Evolutionary conservation across 441 rosid species (phyloP).

Genomic region (Erysimum cheiri): DNA sequence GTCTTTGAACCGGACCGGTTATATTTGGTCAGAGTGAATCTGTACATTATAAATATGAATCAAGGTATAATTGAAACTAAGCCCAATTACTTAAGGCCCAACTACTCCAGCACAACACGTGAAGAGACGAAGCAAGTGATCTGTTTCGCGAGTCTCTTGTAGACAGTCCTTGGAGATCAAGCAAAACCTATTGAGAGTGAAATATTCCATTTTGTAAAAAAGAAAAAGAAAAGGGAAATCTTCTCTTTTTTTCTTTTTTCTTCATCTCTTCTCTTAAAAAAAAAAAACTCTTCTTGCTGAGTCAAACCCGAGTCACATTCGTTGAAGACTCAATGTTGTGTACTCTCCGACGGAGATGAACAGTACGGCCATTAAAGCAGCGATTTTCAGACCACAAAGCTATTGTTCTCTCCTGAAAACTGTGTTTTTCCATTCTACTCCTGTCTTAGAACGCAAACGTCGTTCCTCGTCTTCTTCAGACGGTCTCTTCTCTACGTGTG

Average conservation of each 20-base stretch:
- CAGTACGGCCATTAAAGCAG: slow-evolving; percentile 45
- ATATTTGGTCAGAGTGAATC: not conserved
- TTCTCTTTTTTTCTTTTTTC: not conserved
- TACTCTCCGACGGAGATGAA: slow-evolving; percentile 47
- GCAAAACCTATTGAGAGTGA: slow-evolving; percentile 2
- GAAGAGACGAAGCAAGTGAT: not conserved
- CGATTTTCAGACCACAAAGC: slow-evolving; percentile 48
- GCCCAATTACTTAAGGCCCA: slow-evolving; percentile 4
- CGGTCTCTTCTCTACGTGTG: slow-evolving; percentile 36
- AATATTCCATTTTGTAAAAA: slow-evolving; percentile 19
- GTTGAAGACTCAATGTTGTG: slow-evolving; percentile 21
- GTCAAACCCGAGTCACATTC: not conserved
- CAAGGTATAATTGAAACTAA: not conserved
- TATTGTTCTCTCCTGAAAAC: slow-evolving; percentile 45
- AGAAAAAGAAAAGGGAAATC: not conserved
- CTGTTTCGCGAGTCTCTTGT: not conserved
- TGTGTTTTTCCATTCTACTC: slow-evolving; percentile 72
- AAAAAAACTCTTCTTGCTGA: not conserved
- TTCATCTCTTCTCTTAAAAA: not conserved
- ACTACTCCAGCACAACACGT: not conserved
- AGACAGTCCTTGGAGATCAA: slow-evolving; percentile 26
- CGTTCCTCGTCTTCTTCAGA: slow-evolving; percentile 57
- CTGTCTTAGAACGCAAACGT: slow-evolving; percentile 73
- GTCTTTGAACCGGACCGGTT: slow-evolving; percentile 3
- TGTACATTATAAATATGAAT: not conserved